These are phyloP conservation scores for Fagus crenata DNA, from an alignment of 306 rosid genomes.

Conservation along the genomic window DNA sequence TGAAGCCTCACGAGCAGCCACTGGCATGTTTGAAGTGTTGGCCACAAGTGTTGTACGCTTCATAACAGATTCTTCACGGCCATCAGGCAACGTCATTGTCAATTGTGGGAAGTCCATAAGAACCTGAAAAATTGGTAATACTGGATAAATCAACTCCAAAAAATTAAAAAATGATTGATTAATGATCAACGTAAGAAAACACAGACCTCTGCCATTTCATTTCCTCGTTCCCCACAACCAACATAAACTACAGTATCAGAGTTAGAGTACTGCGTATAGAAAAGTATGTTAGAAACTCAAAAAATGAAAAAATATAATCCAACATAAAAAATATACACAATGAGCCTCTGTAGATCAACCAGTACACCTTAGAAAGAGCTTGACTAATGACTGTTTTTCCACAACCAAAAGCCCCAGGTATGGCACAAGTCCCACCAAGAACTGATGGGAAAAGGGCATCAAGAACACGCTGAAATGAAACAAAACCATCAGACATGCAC, in stretches of 20 bases:
- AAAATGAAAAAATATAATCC: constrained; percentile 1
- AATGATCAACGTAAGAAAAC: constrained; percentile 1
- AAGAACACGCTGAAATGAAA: constrained; percentile 84
- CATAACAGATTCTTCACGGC: constrained; percentile 99
- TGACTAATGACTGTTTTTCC: constrained; percentile 99
- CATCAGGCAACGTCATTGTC: constrained; percentile 99
- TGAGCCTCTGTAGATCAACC: constrained; percentile 9
- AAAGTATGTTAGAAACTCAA: constrained; percentile 19
- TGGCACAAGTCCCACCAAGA: constrained; percentile 99
- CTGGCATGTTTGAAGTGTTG: constrained; percentile 99
- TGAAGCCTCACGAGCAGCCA: constrained; percentile 99
- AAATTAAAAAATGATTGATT: neutral
- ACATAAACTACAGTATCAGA: constrained; percentile 93
- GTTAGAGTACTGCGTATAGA: constrained; percentile 78
- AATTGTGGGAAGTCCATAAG: constrained; percentile 99
- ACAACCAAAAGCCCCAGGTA: constrained; percentile 99
- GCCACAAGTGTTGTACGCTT: constrained; percentile 99
- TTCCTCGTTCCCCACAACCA: constrained; percentile 99
- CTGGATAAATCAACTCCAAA: constrained; percentile 25
- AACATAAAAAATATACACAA: neutral
- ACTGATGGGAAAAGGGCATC: constrained; percentile 99
- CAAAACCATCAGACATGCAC: constrained; percentile 35
- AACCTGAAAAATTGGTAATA: constrained; percentile 52
- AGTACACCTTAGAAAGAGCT: constrained; percentile 92
- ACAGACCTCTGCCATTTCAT: constrained; percentile 97